Conservation (phyloP, 208 protist genomes). For the Strigomonas culicis region DNA sequence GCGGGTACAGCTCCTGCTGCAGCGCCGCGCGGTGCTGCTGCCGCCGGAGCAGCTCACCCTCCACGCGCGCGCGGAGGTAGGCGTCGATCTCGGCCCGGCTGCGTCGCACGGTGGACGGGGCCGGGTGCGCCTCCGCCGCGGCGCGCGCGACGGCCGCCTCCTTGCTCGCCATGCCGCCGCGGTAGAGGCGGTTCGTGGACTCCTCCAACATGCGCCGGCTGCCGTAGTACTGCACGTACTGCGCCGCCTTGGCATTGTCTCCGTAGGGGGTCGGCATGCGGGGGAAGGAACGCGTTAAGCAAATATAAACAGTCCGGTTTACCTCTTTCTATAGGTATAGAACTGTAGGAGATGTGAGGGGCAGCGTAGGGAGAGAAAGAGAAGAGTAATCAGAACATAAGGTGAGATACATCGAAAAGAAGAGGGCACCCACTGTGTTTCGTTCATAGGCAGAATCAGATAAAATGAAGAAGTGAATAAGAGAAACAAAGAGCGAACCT, state of each 20-base stretch:
- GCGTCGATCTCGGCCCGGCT: constrained; percentile 52
- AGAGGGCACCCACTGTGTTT: too few relatives aligned
- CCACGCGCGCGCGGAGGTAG: constrained; percentile 62
- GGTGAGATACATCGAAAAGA: too few relatives aligned
- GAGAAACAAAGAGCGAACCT: constrained; percentile 12
- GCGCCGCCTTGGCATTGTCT: constrained; percentile 63
- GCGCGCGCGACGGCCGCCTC: constrained; percentile 38
- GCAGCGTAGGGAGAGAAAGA: too few relatives aligned
- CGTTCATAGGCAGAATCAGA: too few relatives aligned
- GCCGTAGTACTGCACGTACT: constrained; percentile 74
- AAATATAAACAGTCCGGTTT: too few relatives aligned
- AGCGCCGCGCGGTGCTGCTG: constrained; percentile 57
- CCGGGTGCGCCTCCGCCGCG: constrained; percentile 44
- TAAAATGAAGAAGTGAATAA: constrained; percentile 2
- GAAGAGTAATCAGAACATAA: too few relatives aligned
- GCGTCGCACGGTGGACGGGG: constrained; percentile 33
- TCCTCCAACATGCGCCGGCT: constrained; percentile 59
- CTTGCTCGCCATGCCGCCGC: constrained; percentile 35
- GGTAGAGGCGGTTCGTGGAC: constrained; percentile 73
- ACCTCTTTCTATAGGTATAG: too few relatives aligned
- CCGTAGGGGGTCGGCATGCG: constrained; percentile 69
- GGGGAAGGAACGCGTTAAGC: too few relatives aligned
- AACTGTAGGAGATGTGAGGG: too few relatives aligned
- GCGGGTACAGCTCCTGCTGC: constrained; percentile 61
- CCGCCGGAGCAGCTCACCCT: constrained; percentile 58